phyloP scores from a whole-genome alignment of 2,329 filamentous ascomycete genomes.

The Colletotrichum spaethianum region DNA sequence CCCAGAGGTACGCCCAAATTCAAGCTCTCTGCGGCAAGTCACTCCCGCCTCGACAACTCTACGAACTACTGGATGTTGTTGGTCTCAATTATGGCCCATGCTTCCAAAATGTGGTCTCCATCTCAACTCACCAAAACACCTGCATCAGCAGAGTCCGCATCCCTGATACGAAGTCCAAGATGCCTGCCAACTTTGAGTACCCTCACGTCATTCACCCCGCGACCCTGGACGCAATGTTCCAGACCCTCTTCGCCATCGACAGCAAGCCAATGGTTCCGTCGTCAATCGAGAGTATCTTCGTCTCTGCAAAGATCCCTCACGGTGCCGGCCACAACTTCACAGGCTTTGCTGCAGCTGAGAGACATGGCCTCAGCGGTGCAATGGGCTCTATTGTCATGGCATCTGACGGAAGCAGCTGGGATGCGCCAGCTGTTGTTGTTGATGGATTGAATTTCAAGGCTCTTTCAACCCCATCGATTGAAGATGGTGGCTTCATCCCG shows the following conservation, averaged over 20 bases:
- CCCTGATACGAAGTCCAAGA: constrained; percentile 65
- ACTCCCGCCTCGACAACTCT: constrained; percentile 61
- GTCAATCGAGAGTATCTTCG: constrained; percentile 59
- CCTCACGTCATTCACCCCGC: constrained; percentile 70
- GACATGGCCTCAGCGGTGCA: constrained; percentile 55
- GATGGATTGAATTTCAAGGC: constrained; percentile 61
- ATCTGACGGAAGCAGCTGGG: constrained; percentile 49
- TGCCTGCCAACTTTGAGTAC: constrained; percentile 69
- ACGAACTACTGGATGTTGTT: constrained; percentile 64
- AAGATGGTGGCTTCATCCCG: constrained; percentile 57
- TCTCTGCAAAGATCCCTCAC: constrained; percentile 57
- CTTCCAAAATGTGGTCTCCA: constrained; percentile 62
- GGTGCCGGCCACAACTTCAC: constrained; percentile 53
- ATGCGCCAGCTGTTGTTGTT: constrained; percentile 56
- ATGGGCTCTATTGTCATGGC: constrained; percentile 60
- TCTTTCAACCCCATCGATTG: constrained; percentile 48
- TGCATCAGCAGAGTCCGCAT: constrained; percentile 58
- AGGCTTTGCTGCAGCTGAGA: constrained; percentile 58
- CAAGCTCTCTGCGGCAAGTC: constrained; percentile 49
- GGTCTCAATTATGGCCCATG: constrained; percentile 66
- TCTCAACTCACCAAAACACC: constrained; percentile 50
- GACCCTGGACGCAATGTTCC: constrained; percentile 70
- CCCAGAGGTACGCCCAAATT: constrained; percentile 45
- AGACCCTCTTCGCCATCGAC: constrained; percentile 63
- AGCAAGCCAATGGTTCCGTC: constrained; percentile 65